phyloP scores from a whole-genome alignment of 495 filamentous ascomycete genomes.

The Annulohypoxylon nitens region DNA sequence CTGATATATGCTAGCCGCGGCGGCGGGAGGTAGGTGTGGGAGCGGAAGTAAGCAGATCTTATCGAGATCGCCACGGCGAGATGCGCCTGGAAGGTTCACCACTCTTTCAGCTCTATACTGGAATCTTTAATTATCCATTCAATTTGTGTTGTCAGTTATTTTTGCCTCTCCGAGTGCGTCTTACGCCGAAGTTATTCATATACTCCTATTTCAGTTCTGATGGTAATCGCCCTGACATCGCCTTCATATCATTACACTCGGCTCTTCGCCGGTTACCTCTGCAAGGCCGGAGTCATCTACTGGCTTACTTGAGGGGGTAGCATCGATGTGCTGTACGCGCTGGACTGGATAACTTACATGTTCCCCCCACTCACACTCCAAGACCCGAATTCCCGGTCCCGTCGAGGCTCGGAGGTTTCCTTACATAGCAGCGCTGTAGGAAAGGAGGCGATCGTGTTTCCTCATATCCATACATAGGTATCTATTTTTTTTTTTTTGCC shows the following conservation, averaged over 20 bases:
- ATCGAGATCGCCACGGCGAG: slow-evolving; percentile 18
- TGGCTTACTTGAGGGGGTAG: background rate
- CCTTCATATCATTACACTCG: background rate
- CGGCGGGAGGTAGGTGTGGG: background rate
- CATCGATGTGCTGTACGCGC: background rate
- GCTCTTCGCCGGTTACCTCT: slow-evolving; percentile 5
- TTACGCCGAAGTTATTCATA: background rate
- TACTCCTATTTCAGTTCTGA: background rate
- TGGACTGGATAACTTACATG: background rate
- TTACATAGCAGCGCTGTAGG: background rate
- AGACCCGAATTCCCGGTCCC: background rate
- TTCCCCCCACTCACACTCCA: slow-evolving; percentile 2
- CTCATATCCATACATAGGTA: background rate
- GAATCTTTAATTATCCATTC: background rate
- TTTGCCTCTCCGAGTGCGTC: background rate
- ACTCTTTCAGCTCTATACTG: slow-evolving; percentile 18
- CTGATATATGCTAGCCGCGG: background rate
- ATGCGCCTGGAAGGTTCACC: slow-evolving; percentile 13
- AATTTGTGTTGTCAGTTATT: background rate
- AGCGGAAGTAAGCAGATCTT: slow-evolving; percentile 23
- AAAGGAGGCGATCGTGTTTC: background rate
- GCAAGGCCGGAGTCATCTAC: background rate
- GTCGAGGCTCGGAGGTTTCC: background rate
- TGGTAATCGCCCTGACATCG: background rate
- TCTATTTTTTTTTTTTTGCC: background rate